Evolutionary conservation across 805 yeast genomes (phyloP).

Genomic region (Saccharomycopsis fibuligera): DNA sequence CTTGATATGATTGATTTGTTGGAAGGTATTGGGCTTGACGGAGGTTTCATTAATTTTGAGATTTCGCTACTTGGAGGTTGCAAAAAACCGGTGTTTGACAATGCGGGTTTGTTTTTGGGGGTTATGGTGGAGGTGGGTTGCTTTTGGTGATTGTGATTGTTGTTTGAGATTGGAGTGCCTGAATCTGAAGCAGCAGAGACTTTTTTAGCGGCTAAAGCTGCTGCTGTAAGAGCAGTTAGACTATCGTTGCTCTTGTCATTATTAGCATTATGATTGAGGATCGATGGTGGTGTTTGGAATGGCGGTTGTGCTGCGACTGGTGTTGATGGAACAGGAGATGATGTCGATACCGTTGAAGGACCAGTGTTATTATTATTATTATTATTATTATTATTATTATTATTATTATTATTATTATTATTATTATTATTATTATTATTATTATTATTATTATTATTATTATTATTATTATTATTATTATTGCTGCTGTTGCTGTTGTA

Average conservation of each 20-base stretch:
- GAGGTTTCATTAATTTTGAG: background rate
- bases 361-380: no score
- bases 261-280: background rate
- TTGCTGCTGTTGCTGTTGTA: no score
- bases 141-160: constrained; percentile 9
- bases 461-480: no score
- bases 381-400: no score
- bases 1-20: background rate
- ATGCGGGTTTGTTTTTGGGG: background rate
- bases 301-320: no score
- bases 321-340: no score
- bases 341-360: no score
- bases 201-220: constrained; percentile 15
- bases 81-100: constrained; percentile 12
- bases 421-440: no score
- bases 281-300: no score
- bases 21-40: constrained; percentile 11
- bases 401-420: no score
- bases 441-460: no score
- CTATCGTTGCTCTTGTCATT: background rate
- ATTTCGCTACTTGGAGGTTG: constrained; percentile 7
- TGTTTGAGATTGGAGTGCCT: background rate
- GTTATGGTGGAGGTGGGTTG: no score
- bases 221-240: constrained; percentile 17
- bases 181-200: constrained; percentile 13